Conservation (phyloP, 345 rosid genomes). For the Populus euphratica region DNA sequence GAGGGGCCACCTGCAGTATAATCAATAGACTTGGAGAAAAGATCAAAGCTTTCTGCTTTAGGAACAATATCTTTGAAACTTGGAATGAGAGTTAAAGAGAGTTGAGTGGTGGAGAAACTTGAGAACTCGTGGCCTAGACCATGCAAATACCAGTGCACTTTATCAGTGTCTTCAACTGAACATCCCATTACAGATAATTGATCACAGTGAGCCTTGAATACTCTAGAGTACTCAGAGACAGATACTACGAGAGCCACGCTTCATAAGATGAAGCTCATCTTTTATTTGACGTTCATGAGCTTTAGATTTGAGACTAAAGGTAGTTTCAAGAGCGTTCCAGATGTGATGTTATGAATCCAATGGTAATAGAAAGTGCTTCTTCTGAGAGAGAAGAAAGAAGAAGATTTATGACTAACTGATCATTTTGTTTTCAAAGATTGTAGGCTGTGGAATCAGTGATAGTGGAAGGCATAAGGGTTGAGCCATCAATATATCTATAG, state of each 20-base stretch:
- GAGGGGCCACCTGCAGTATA: too few species aligned
- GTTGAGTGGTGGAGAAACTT: not conserved
- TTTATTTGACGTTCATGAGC: not conserved
- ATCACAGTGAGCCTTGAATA: not conserved
- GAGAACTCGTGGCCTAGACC: not conserved
- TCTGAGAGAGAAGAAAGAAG: not conserved
- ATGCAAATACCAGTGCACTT: not conserved
- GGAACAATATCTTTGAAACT: not conserved
- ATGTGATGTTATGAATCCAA: not conserved
- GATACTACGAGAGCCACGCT: not conserved
- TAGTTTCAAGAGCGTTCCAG: not conserved
- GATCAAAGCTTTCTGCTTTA: conserved; percentile 2
- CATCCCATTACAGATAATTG: not conserved
- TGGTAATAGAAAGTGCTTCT: not conserved
- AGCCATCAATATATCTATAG: not conserved
- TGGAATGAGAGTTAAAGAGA: not conserved
- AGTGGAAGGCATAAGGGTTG: not conserved
- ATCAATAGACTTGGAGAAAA: not conserved
- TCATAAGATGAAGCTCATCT: not conserved
- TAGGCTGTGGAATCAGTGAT: not conserved
- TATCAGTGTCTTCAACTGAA: not conserved
- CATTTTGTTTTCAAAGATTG: not conserved
- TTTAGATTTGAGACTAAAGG: not conserved
- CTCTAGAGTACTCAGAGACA: not conserved
- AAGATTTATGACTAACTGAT: not conserved